Evolutionary conservation across 2,329 filamentous ascomycete genomes (phyloP), one percentile per base, ranked within the genome.

Genomic region (Geoglossum cookeanum): DNA sequence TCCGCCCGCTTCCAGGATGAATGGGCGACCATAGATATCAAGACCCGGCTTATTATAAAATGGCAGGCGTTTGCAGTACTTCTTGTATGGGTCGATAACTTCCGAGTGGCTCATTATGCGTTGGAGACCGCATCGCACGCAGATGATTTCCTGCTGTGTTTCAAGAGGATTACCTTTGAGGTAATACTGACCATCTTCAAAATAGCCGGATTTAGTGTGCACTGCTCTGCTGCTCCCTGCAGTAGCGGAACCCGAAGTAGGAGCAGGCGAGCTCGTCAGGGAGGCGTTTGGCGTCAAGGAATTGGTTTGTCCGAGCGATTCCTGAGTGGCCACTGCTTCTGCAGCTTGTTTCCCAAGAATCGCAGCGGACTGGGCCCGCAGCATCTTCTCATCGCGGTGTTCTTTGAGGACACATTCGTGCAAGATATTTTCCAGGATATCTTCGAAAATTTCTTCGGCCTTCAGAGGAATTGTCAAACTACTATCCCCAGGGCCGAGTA

Each of bases 1-100:
- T 86, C 88, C 77, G 84, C 88, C 74, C 85, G 86, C 72, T 85
- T 86, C 83, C 17, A 77, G 11, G 33, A 53, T 6, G 30, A 86
- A 90, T 32, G 84, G 86, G 69, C 89, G 87, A 55, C 84, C 85
- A 68, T 89, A 89, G 61, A 90, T 87, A 68, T 91, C 85, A 70
- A 82, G 85, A 59, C 84, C 84, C 1, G 80, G 75, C 66, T 85
- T 83, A 62, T 86, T 80, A 60, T 87, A 85, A 73, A 84, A 90
- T 0, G 85, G 85, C 60, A 84, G 81, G 62, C 82, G 81, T 69
- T 86, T 87, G 76, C 86, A 91, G 74, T 89, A 90, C 62, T 83
- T 79, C 62, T 82, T 73, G 15, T 61, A 76, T 74, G 0, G 84
- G 84, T 58, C 84, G 79, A 48, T 81, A 81, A 65, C 80, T 80